Evolutionary conservation across 1,284 basidiomycete genomes (phyloP), one percentile per base, ranked within the genome.

Genomic region (Ustilago lituana): DNA sequence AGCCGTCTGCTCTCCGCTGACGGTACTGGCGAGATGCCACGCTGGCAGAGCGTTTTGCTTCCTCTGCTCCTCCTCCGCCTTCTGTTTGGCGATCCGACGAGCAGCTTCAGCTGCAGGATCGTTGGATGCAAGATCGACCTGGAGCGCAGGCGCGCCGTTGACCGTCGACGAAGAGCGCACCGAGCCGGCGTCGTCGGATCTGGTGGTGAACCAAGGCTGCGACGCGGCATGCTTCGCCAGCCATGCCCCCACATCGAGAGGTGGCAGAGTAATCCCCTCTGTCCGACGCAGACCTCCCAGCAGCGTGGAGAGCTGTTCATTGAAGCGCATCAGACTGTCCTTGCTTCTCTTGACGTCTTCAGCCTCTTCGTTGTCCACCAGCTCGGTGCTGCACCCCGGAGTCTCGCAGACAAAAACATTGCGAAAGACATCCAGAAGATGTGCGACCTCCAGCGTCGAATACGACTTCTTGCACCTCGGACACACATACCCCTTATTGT

Each of bases 401-500:
- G 63, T 71, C 26, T 82, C 79, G 68, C 80, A 82, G 23, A 78
- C 62, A 31, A 82, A 78, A 8, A 76, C 54, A 41, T 77, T 76
- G 44, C 73, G 64, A 11, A 64, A 92, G 32, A 83, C 67, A 79
- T 94, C 90, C 84, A 91, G 88, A 49, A 95, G 84, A 65, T 88
- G 89, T 77, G 91, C 89, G 31, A 90, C 91, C 70, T 98, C 94
- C 8, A 98, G 86, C 0, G 92, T 89, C 2, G 91, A 88, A 83
- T 92, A 98, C 0, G 88, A 88, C 77, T 89, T 89, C 66, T 88
- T 88, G 84, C 95, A 98, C 65, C 89, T 88, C 0, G 94, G 90
- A 82, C 95, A 99, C 46, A 96, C 88, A 82, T 95, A 98, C 11
- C 95, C 96, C 82, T 95, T 92, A 81, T 93, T 92, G 71, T 95